Base-by-base conservation (phyloP, 1,284 basidiomycete genomes). In the Rhodotorula sp. region DNA sequence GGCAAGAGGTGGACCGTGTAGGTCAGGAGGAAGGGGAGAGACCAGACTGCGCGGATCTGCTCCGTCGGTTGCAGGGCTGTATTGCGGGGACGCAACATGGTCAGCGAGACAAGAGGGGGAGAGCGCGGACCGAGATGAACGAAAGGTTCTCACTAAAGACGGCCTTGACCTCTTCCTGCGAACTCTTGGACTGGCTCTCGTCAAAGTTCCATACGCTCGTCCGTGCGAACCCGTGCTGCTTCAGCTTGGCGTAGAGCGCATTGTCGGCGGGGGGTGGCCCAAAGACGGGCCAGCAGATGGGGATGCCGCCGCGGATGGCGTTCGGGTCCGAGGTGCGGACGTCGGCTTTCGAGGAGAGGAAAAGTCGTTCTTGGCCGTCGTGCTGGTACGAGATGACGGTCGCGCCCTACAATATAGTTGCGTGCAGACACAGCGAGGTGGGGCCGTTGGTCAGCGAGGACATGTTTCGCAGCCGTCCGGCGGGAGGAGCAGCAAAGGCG, bases 141-240 rank as follows among this genome's bases (percentile, higher is more conserved):
- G 51, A 26, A 23, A 3, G 29, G n/a, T 15, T 52, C 75, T 31
- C 58, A 79, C 74, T 75, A 69, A 78, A 78, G 31, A 75, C 72
- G 43, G 78, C 78, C 62, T 76, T 67, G 48, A 74, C 71, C 15
- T 68, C 76, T 31, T 71, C 69, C 61, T 62, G 47, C 31, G 64
- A 56, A 23, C 61, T 68, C 4, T 56, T 39, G 5, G 54, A 56
- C 54, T 26, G 54, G 21, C 23, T 49, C 31, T 62, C 12, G 18
- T 23, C 61, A 49, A 49, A 29, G 10, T 21, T n/a, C 79, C 79
- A 80, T 18, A 62, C 54, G 43, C 65, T 65, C 26, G 67, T 79
- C 21, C 79, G 57, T 0, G 79, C 79, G 51, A 80, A 80, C 4
- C 79, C 79, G 65, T 80, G 79, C 65, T 80, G 79, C 56, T 78